Percentiles rank a stretch among this genome's conserved stretches.
Evolutionary conservation across 1,139 yeast genomes (phyloP).

Genomic region (Arxiozyma slooffiae): DNA sequence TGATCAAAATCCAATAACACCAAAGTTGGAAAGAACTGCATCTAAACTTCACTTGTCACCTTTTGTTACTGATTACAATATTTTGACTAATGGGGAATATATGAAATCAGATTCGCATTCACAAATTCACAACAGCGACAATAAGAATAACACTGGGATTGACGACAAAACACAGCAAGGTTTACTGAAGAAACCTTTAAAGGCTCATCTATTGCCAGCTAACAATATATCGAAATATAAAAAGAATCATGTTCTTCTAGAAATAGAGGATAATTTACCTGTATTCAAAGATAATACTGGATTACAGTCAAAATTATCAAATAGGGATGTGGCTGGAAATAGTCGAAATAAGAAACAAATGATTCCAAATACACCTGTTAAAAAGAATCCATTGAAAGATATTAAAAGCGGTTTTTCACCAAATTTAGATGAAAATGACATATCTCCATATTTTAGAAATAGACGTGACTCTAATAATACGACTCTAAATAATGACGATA

Average conservation of each 20-base stretch:
- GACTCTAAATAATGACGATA: neutral
- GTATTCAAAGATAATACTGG: slow-evolving; percentile 16
- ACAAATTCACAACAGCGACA: neutral
- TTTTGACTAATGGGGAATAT: slow-evolving; percentile 14
- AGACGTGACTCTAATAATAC: neutral
- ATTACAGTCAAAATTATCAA: slow-evolving; percentile 24
- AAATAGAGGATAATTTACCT: neutral
- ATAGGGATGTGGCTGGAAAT: slow-evolving; percentile 8
- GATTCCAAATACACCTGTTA: slow-evolving; percentile 31
- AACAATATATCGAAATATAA: neutral
- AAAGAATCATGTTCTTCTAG: too few species aligned
- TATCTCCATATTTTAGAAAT: slow-evolving; percentile 1
- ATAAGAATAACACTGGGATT: too few species aligned
- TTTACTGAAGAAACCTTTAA: neutral
- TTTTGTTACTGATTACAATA: slow-evolving; percentile 17
- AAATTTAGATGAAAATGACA: neutral
- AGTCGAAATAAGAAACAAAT: slow-evolving; percentile 16
- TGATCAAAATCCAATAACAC: slow-evolving; percentile 10
- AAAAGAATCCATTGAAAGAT: slow-evolving; percentile 26
- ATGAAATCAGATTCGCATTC: slow-evolving; percentile 6
- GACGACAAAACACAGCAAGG: neutral
- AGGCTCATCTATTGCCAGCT: neutral
- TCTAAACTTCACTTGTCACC: slow-evolving; percentile 26
- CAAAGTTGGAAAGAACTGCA: slow-evolving; percentile 15
- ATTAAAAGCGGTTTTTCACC: slow-evolving; percentile 8